These are phyloP conservation scores for Xylariaceae sp. DNA, from an alignment of 2,329 filamentous ascomycete genomes.

Conservation along the genomic window DNA sequence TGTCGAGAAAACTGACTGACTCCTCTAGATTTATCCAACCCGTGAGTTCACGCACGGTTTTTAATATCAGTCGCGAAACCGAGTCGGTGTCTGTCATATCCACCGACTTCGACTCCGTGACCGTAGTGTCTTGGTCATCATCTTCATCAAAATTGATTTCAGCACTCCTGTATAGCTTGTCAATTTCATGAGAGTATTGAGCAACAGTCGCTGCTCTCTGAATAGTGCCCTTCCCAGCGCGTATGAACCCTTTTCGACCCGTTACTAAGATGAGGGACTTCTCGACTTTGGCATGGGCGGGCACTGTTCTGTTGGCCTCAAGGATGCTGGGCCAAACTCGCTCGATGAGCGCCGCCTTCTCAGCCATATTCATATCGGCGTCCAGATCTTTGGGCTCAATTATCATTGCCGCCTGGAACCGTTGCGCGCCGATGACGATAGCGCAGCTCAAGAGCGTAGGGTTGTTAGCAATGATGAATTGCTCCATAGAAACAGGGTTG, in stretches of 20 bases:
- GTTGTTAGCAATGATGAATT: slow-evolving; percentile 1
- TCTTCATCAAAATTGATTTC: background rate
- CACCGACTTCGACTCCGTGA: background rate
- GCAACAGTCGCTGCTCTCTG: slow-evolving; percentile 16
- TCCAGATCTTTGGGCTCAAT: background rate
- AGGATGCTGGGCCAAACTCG: background rate
- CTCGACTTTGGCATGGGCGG: background rate
- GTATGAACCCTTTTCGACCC: slow-evolving; percentile 13
- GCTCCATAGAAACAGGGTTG: slow-evolving; percentile 3
- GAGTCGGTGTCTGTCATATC: background rate
- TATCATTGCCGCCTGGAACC: background rate
- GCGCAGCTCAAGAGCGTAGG: slow-evolving; percentile 1
- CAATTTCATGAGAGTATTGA: slow-evolving; percentile 19
- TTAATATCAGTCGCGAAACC: background rate
- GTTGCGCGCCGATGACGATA: background rate
- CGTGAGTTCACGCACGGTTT: background rate
- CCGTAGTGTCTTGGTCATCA: background rate
- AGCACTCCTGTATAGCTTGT: slow-evolving; percentile 10
- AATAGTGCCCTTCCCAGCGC: slow-evolving; percentile 24
- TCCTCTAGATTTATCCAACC: background rate
- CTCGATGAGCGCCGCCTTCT: background rate
- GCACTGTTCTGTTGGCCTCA: background rate
- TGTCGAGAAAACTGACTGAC: background rate
- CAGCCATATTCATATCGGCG: background rate
- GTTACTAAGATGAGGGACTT: slow-evolving; percentile 18